Percentiles rank a stretch among this genome's conserved stretches.
These are phyloP conservation scores for Monosporozyma siamensis DNA, from an alignment of 805 yeast genomes.

Conservation along the genomic window DNA sequence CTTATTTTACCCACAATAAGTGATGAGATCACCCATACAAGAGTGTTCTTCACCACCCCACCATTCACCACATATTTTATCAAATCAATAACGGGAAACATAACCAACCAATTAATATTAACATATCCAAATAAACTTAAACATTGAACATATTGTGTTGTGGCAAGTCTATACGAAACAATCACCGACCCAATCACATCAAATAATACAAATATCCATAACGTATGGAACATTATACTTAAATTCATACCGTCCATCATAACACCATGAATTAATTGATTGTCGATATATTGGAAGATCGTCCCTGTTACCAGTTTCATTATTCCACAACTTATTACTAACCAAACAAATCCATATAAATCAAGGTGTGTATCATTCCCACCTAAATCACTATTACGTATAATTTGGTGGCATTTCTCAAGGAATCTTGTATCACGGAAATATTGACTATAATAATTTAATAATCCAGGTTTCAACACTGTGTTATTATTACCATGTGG, in stretches of 20 bases:
- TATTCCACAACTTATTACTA: slow-evolving; percentile 71
- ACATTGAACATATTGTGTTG: slow-evolving; percentile 21
- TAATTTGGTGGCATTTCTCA: neutral
- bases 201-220: slow-evolving; percentile 39
- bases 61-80: slow-evolving; percentile 4
- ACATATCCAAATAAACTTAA: slow-evolving; percentile 80
- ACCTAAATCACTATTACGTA: neutral
- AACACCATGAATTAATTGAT: slow-evolving; percentile 36
- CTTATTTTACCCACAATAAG: slow-evolving; percentile 8
- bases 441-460: slow-evolving; percentile 21
- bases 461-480: slow-evolving; percentile 17
- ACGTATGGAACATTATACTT: slow-evolving; percentile 50
- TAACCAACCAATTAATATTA: slow-evolving; percentile 77
- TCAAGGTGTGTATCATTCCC: slow-evolving; percentile 25
- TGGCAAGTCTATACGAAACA: neutral
- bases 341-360: slow-evolving; percentile 85
- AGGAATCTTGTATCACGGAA: slow-evolving; percentile 10
- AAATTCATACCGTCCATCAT: slow-evolving; percentile 38
- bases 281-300: slow-evolving; percentile 53
- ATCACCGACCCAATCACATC: neutral
- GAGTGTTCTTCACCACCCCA: neutral
- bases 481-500: slow-evolving; percentile 1
- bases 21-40: slow-evolving; percentile 7
- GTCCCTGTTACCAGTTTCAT: slow-evolving; percentile 59
- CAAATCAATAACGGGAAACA: slow-evolving; percentile 36